Evolutionary conservation across 148 eudicot species (phyloP), one percentile per base, ranked within the genome.

Genomic region (Silene latifolia): DNA sequence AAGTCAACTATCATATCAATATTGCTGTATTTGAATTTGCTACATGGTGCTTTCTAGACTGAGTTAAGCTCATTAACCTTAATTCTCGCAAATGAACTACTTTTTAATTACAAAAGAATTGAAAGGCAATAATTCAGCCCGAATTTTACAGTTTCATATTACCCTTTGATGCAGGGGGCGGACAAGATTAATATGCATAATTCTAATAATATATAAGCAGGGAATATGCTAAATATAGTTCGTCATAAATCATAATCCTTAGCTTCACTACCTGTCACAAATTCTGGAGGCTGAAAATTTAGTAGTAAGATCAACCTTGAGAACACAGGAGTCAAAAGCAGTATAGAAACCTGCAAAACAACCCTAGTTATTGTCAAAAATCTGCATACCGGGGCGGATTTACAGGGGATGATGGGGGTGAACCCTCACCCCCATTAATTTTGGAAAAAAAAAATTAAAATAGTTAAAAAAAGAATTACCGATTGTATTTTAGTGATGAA

Each of bases 211-310:
- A 35, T 42, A 27, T 39, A 20, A 35, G 10, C 54, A 35, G 53
- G 61, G 5, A 76, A 51, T 53, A 57, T 24, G 14, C 67, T n/a
- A 65, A 63, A 65, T 27, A 20, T 21, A 53, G 29, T 25, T 35
- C 60, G 32, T n/a, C 10, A 23, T 44, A 56, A 61, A 67, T 71
- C 67, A 39, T 27, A 27, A 27, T 27, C 29, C 17, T 48, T 42
- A 62, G 80, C 54, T 24, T 47, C 44, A 63, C 15, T 82, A 93
- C 98, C 98, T 72, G 98, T 94, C 71, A 86, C 86, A 82, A 94
- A 91, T 87, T 94, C 97, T 74, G 79, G 92, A 83, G 98, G 97
- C 82, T 94, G 93, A 83, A 94, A 86, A 77, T 83, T 85, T 46
- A 94, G 87, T 82, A 83, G 86, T 88, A 94, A 76, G 75, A 91